Conservation (phyloP, 2,329 filamentous ascomycete genomes). For the Septoria linicola region DNA sequence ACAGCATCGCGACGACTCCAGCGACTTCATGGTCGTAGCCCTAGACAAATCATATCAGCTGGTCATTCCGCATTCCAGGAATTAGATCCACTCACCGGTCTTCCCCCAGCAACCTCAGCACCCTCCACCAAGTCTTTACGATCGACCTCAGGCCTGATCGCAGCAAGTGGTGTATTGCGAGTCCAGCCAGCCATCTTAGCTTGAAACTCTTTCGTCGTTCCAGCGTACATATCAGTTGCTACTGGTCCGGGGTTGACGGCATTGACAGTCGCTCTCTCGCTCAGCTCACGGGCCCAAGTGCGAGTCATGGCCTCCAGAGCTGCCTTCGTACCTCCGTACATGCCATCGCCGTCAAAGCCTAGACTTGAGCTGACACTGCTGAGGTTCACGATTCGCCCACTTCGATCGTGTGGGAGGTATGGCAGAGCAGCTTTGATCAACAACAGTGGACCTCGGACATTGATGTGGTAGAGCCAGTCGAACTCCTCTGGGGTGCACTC, state of each 20-base stretch:
- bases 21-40: conserved; percentile 71
- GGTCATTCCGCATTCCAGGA: too few relatives aligned
- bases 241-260: conserved; percentile 66
- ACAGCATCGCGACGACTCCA: conserved; percentile 74
- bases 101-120: conserved; percentile 51
- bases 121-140: conserved; percentile 53
- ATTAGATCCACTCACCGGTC: conserved; percentile 48
- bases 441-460: conserved; percentile 77
- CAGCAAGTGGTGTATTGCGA: conserved; percentile 63
- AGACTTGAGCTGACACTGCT: conserved; percentile 58
- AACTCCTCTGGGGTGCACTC: conserved; percentile 67
- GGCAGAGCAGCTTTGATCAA: conserved; percentile 71
- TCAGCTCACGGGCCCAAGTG: conserved; percentile 63
- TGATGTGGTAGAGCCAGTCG: conserved; percentile 70
- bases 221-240: conserved; percentile 62
- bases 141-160: conserved; percentile 61
- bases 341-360: conserved; percentile 58
- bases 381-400: conserved; percentile 63
- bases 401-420: conserved; percentile 68
- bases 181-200: conserved; percentile 60
- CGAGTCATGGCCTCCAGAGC: conserved; percentile 69
- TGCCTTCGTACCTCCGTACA: conserved; percentile 67
- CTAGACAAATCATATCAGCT: conserved; percentile 34
- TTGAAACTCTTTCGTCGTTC: conserved; percentile 58
- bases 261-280: conserved; percentile 63